phyloP scores from a whole-genome alignment of 2,329 filamentous ascomycete genomes.

The Pseudopithomyces maydicus region DNA sequence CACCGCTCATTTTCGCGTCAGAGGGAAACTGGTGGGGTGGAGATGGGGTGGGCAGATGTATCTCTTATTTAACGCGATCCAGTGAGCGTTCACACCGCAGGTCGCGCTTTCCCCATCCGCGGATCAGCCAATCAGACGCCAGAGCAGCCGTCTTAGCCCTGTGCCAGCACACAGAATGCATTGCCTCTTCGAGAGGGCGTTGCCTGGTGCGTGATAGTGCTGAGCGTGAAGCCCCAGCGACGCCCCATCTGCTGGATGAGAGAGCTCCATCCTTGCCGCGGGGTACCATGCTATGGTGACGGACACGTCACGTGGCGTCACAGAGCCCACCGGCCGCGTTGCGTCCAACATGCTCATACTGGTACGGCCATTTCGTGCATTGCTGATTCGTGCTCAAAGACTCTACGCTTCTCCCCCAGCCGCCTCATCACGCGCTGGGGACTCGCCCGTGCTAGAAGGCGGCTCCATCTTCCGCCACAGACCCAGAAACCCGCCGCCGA shows the following conservation, averaged over 20 bases:
- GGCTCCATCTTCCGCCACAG: constrained; percentile 43
- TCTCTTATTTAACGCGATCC: constrained; percentile 19
- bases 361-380: neutral
- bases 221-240: constrained; percentile 6
- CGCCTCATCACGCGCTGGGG: neutral
- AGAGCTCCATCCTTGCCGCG: constrained; percentile 11
- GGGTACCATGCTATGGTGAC: constrained; percentile 44
- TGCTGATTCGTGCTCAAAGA: neutral
- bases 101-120: neutral
- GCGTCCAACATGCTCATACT: neutral
- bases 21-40: constrained; percentile 29
- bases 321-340: neutral
- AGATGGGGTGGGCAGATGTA: constrained; percentile 34
- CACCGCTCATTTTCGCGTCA: constrained; percentile 42
- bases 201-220: constrained; percentile 10
- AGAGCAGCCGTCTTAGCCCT: neutral
- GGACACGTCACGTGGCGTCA: constrained; percentile 40
- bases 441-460: neutral
- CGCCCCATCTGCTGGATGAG: constrained; percentile 9
- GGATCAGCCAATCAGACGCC: constrained; percentile 7
- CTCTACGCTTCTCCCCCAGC: neutral
- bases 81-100: constrained; percentile 5
- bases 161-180: constrained; percentile 11
- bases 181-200: constrained; percentile 9
- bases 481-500: constrained; percentile 45